A percentile compares a stretch with the other conserved stretches of the same genome.
Conservation (phyloP, 1,139 yeast species). For the Kodamaea fungicola region DNA sequence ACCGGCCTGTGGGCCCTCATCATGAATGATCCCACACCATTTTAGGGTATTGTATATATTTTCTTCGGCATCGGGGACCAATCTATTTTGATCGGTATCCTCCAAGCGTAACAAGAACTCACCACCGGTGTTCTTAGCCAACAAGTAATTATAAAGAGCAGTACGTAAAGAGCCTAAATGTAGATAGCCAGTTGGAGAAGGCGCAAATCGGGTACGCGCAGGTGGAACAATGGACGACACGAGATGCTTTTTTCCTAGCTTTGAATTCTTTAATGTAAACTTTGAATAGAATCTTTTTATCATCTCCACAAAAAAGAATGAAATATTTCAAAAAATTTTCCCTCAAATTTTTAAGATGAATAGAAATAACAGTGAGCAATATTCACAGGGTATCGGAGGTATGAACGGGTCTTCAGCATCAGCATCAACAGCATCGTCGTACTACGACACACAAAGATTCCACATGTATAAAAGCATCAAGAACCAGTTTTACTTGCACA, state of each 20-base stretch:
- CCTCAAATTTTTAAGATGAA: neutral
- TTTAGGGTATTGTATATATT: conserved; percentile 70
- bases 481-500: conserved; percentile 55
- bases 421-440: neutral
- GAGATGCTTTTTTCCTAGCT: too few relatives aligned
- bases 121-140: conserved; percentile 80
- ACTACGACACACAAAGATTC: conserved; percentile 13
- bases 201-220: conserved; percentile 91
- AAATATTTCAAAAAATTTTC: neutral
- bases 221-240: conserved; percentile 30
- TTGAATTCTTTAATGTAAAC: too few relatives aligned
- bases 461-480: conserved; percentile 29
- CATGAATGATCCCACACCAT: conserved; percentile 76
- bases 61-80: conserved; percentile 78
- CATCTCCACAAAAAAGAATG: too few relatives aligned
- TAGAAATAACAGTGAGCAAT: neutral
- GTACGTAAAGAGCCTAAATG: conserved; percentile 93
- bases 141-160: conserved; percentile 81
- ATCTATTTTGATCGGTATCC: conserved; percentile 83
- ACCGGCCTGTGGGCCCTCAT: conserved; percentile 77
- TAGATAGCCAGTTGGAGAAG: conserved; percentile 93
- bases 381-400: conserved; percentile 1
- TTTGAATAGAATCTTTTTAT: too few relatives aligned
- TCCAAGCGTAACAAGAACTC: conserved; percentile 78
- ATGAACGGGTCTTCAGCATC: neutral